Conservation (phyloP, 305 asterid species). For the Ajuga reptans region DNA sequence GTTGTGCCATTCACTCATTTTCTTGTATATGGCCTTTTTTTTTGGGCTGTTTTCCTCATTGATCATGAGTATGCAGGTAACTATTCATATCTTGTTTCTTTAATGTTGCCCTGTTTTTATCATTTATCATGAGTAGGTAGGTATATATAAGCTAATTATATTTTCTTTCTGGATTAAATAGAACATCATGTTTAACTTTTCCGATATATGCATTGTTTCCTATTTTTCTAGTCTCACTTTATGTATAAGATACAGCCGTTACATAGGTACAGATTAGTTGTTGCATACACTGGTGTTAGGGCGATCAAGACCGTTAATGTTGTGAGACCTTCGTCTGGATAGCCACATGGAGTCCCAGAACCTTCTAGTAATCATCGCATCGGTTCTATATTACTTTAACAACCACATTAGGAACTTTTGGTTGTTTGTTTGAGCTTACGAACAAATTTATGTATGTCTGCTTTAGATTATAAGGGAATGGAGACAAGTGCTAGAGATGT, state of each 20-base stretch:
- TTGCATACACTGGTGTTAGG: neutral
- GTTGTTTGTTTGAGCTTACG: neutral
- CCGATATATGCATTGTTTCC: conserved; percentile 4
- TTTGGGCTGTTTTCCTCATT: conserved; percentile 13
- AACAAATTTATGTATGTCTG: neutral
- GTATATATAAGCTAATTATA: neutral
- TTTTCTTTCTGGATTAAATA: neutral
- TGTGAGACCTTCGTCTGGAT: neutral
- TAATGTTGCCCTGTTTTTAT: neutral
- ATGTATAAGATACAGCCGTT: neutral
- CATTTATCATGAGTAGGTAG: conserved; percentile 14
- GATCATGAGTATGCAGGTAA: conserved; percentile 15
- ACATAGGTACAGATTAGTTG: neutral
- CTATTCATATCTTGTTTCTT: neutral
- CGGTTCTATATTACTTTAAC: neutral
- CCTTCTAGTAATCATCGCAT: neutral
- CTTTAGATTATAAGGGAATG: neutral
- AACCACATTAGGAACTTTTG: neutral
- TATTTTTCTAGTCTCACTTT: neutral
- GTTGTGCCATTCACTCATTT: neutral
- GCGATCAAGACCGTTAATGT: neutral
- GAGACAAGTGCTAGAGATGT: neutral
- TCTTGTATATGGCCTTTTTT: neutral
- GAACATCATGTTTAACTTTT: neutral
- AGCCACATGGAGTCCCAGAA: neutral